phyloP scores from a whole-genome alignment of 306 rosid genomes.

The Phaseolus lunatus region DNA sequence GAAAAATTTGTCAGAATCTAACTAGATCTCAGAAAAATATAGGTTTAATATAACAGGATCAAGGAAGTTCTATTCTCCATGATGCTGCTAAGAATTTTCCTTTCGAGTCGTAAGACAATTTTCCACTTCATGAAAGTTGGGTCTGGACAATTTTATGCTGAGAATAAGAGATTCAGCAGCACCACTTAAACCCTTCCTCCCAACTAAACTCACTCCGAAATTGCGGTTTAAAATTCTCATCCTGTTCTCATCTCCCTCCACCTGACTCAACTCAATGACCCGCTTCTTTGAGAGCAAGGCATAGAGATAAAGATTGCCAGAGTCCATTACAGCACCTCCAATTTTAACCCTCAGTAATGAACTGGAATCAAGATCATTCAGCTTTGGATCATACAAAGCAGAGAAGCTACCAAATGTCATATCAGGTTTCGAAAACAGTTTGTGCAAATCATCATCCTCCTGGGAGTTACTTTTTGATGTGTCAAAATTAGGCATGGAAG shows the following conservation, averaged over 20 bases:
- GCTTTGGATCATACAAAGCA: slow-evolving; percentile 67
- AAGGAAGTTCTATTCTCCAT: slow-evolving; percentile 31
- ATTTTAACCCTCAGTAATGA: slow-evolving; percentile 67
- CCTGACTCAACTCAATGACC: slow-evolving; percentile 62
- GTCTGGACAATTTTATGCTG: slow-evolving; percentile 57
- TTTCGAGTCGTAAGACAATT: slow-evolving; percentile 34
- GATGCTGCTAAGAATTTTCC: slow-evolving; percentile 32
- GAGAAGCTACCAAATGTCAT: slow-evolving; percentile 72
- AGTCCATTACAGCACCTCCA: slow-evolving; percentile 54
- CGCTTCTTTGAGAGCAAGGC: slow-evolving; percentile 64
- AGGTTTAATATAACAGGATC: not conserved
- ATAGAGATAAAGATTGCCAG: slow-evolving; percentile 56
- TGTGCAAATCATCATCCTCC: slow-evolving; percentile 59
- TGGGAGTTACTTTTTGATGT: slow-evolving; percentile 27
- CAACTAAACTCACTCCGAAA: slow-evolving; percentile 72
- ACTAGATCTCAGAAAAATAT: slow-evolving; percentile 14
- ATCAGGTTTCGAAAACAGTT: slow-evolving; percentile 68
- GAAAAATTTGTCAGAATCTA: slow-evolving; percentile 34
- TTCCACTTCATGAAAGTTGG: slow-evolving; percentile 42
- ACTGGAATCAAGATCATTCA: slow-evolving; percentile 58
- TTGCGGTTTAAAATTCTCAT: slow-evolving; percentile 59
- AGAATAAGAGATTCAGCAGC: slow-evolving; percentile 64
- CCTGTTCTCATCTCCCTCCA: slow-evolving; percentile 66
- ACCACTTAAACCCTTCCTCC: slow-evolving; percentile 69
- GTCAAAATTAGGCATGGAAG: slow-evolving; percentile 40